These are phyloP conservation scores for Coemansia sp. DNA, from an alignment of 192 early-diverging fungal genomes.

Conservation along the genomic window DNA sequence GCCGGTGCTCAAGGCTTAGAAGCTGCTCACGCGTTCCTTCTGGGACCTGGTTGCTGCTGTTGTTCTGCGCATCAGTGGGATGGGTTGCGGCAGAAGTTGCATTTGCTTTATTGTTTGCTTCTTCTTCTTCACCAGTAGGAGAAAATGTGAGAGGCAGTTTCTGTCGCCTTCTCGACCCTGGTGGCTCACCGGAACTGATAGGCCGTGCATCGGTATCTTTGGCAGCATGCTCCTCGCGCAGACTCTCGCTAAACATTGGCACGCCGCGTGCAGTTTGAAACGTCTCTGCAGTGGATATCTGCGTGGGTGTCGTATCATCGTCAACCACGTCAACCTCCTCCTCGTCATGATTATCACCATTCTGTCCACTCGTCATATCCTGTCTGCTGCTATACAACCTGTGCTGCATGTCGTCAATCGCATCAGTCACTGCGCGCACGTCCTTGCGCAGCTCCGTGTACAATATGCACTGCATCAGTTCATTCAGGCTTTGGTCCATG, in stretches of 20 bases:
- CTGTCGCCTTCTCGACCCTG: no score
- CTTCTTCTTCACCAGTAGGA: not conserved
- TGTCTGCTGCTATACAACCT: slow-evolving; percentile 17
- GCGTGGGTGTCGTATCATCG: not conserved
- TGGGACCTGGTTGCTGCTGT: not conserved
- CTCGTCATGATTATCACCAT: not conserved
- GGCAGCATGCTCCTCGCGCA: no score
- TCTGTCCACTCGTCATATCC: no score
- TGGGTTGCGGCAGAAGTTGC: not conserved
- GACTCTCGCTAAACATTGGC: not conserved
- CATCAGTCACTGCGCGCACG: slow-evolving; percentile 24
- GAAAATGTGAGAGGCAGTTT: not conserved
- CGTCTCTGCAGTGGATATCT: slow-evolving; percentile 4
- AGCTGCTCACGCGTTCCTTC: no score
- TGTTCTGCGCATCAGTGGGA: not conserved
- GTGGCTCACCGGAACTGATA: no score
- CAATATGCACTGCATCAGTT: slow-evolving; percentile 37
- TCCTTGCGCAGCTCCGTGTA: slow-evolving; percentile 42
- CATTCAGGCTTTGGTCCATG: slow-evolving; percentile 26
- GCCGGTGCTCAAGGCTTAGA: slow-evolving; percentile 20
- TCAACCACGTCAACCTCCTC: not conserved
- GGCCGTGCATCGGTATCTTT: no score
- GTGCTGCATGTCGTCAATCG: slow-evolving; percentile 27
- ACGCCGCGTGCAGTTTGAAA: slow-evolving; percentile 1
- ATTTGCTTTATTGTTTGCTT: no score